These are phyloP conservation scores for Penicillium sp. DNA, from an alignment of 2,329 filamentous ascomycete genomes.

Conservation along the genomic window DNA sequence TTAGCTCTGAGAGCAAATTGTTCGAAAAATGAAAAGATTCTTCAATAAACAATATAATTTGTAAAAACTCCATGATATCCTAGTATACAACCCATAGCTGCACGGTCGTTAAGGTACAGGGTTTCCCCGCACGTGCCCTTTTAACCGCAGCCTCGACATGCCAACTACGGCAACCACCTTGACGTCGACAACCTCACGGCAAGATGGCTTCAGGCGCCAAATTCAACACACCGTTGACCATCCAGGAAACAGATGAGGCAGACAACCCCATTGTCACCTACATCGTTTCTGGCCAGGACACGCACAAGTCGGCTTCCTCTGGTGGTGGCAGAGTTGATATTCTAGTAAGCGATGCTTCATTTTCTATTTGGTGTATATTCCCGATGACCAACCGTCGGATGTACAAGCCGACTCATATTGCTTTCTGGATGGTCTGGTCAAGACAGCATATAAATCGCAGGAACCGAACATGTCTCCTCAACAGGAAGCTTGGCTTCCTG, in stretches of 20 bases:
- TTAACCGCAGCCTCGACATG: constrained; percentile 2
- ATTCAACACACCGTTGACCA: constrained; percentile 24
- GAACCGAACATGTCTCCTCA: neutral
- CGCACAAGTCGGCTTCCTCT: constrained; percentile 18
- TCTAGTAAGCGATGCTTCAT: constrained; percentile 32
- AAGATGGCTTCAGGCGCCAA: constrained; percentile 7
- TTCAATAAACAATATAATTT: neutral
- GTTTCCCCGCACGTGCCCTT: constrained; percentile 24
- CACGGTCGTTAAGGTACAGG: neutral
- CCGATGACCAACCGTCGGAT: neutral
- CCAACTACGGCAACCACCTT: neutral
- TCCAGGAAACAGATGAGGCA: constrained; percentile 53
- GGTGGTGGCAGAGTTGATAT: constrained; percentile 50
- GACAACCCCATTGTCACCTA: constrained; percentile 56
- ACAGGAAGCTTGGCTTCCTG: neutral
- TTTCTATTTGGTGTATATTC: neutral
- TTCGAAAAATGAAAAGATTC: constrained; percentile 9
- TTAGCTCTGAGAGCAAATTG: constrained; percentile 28
- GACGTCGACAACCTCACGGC: constrained; percentile 4
- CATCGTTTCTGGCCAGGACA: constrained; percentile 44
- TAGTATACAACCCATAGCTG: neutral
- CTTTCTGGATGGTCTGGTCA: too few relatives aligned
- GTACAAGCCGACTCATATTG: neutral
- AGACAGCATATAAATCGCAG: neutral
- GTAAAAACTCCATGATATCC: neutral